These are phyloP conservation scores for Fusarium sp. DNA, from an alignment of 2,329 filamentous ascomycete genomes.

Conservation along the genomic window DNA sequence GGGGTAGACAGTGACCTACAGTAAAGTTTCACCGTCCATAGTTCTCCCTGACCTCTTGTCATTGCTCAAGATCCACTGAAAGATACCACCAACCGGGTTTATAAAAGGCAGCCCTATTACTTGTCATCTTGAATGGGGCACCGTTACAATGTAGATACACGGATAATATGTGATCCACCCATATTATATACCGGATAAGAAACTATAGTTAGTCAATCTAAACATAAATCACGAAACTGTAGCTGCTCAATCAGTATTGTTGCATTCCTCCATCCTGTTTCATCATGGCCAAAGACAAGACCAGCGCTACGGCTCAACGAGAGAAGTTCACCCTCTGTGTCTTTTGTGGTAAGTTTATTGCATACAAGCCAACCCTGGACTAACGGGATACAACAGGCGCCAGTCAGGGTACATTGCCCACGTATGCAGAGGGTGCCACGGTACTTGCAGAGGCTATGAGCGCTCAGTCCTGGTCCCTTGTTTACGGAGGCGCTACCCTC, in stretches of 20 bases:
- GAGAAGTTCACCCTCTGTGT: background rate
- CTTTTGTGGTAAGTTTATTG: background rate
- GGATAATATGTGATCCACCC: too few species aligned
- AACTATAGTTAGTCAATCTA: too few species aligned
- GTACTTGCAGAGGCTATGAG: background rate
- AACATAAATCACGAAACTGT: too few species aligned
- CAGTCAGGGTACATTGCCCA: background rate
- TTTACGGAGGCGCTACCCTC: slow-evolving; percentile 93
- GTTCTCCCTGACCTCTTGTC: background rate
- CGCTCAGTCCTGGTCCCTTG: slow-evolving; percentile 47
- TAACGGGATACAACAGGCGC: background rate
- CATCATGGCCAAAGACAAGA: background rate
- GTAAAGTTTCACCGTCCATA: background rate
- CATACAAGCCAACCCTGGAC: background rate
- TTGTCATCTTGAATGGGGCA: too few species aligned
- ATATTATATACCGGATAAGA: too few species aligned
- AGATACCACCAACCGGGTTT: too few species aligned
- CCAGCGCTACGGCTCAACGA: background rate
- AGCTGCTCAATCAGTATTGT: too few species aligned
- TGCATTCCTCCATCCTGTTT: background rate
- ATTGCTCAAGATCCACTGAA: too few species aligned
- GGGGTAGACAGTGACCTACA: fast-evolving
- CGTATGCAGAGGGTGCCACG: background rate
- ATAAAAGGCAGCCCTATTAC: too few species aligned
- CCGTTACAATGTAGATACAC: too few species aligned